Conservation (phyloP, 257 asterid species). For the Jaltomata sinuosa region DNA sequence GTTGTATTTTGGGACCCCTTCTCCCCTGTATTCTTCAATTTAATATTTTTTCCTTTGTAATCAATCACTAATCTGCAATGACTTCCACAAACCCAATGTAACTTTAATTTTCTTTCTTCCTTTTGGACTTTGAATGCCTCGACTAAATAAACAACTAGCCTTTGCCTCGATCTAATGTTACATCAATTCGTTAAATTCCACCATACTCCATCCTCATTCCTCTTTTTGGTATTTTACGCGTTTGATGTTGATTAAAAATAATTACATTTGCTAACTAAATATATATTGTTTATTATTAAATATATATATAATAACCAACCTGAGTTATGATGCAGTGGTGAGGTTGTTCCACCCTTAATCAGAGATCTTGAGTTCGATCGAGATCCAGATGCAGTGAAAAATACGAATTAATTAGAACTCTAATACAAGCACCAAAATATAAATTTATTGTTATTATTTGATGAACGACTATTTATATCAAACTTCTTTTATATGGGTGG, state of each 20-base stretch:
- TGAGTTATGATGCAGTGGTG: too few species aligned
- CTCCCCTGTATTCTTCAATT: not conserved
- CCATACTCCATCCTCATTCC: not conserved
- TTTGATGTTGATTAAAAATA: not conserved
- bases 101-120: not conserved
- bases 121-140: conserved; percentile 5
- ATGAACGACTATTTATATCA: too few species aligned
- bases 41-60: not conserved
- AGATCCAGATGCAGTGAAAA: too few species aligned
- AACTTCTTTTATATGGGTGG: too few species aligned
- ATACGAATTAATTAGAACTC: too few species aligned
- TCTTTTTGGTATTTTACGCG: not conserved
- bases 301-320: too few species aligned
- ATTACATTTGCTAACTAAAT: fast-evolving
- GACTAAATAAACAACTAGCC: not conserved
- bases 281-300: not conserved
- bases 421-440: too few species aligned
- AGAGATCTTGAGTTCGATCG: too few species aligned
- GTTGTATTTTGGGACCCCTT: not conserved
- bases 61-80: not conserved
- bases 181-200: not conserved
- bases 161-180: not conserved
- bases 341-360: too few species aligned
- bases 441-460: too few species aligned
- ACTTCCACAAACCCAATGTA: not conserved